Evolutionary conservation across 164 flowering plant species (phyloP).

Genomic region (Annona squamosa): DNA sequence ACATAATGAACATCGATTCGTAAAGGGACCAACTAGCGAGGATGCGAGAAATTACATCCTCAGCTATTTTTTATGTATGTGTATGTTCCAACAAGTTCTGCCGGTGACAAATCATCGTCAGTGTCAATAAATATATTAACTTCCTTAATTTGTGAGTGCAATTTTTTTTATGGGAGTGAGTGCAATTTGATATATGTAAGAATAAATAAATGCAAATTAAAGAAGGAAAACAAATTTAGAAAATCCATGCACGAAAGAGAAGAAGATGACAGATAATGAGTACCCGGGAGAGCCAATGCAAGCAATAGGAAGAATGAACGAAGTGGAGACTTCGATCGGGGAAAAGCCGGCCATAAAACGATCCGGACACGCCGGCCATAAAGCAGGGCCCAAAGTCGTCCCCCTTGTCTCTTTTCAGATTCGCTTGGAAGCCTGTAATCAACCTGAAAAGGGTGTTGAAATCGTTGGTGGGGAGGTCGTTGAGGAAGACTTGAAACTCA

Average conservation of each 20-base stretch:
- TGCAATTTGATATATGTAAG: too few species aligned
- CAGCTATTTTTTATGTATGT: too few species aligned
- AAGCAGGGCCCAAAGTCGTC: slow-evolving; percentile 25
- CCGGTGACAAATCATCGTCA: too few species aligned
- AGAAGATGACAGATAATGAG: background rate
- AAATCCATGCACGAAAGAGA: background rate
- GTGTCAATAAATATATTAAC: too few species aligned
- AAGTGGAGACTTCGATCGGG: slow-evolving; percentile 36
- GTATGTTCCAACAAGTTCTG: too few species aligned
- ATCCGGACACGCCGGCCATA: slow-evolving; percentile 42
- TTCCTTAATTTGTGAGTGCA: too few species aligned
- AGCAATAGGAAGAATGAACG: slow-evolving; percentile 54
- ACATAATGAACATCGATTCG: too few species aligned
- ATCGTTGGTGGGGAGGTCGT: slow-evolving; percentile 51
- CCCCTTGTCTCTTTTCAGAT: slow-evolving; percentile 14
- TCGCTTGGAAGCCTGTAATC: slow-evolving; percentile 23
- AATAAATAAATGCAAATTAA: too few species aligned
- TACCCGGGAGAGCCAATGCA: slow-evolving; percentile 54
- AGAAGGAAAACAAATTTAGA: background rate
- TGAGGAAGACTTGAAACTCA: slow-evolving; percentile 34
- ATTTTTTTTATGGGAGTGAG: too few species aligned
- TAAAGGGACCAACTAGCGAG: too few species aligned
- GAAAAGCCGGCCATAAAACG: slow-evolving; percentile 56
- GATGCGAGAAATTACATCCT: too few species aligned
- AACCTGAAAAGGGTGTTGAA: slow-evolving; percentile 43